Conservation (phyloP, 176 grass and related monocot genomes). For the Musa acuminata region DNA sequence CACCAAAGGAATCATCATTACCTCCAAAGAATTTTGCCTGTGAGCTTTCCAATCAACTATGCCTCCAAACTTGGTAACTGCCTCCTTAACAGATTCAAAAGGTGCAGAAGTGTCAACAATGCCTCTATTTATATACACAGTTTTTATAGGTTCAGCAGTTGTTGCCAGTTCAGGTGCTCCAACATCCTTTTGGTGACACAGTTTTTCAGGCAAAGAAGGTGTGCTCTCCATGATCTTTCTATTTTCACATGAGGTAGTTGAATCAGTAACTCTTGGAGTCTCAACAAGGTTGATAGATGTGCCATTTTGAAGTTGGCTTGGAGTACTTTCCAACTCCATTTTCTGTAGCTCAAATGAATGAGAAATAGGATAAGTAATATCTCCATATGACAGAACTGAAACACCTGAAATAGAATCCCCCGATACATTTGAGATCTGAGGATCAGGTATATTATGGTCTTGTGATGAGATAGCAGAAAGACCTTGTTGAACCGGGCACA, state of each 20-base stretch:
- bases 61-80: constrained; percentile 82
- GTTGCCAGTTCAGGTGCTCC: constrained; percentile 24
- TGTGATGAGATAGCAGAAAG: background rate
- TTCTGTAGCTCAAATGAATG: constrained; percentile 5
- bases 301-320: background rate
- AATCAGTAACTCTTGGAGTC: background rate
- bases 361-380: constrained; percentile 10
- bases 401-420: constrained; percentile 4
- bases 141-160: background rate
- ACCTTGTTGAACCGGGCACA: background rate
- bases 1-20: constrained; percentile 14
- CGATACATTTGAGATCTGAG: constrained; percentile 8
- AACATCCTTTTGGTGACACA: constrained; percentile 11
- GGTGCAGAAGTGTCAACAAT: constrained; percentile 63
- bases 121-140: constrained; percentile 39
- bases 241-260: constrained; percentile 10
- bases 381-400: constrained; percentile 17
- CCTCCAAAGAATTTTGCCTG: constrained; percentile 58
- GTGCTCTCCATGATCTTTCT: constrained; percentile 17
- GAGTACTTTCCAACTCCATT: background rate
- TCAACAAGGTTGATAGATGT: background rate
- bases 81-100: constrained; percentile 89
- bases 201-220: background rate
- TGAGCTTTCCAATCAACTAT: constrained; percentile 96
- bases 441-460: background rate